Evolutionary conservation across 345 rosid species (phyloP), one percentile per base, ranked within the genome.

Genomic region (Punica granatum): DNA sequence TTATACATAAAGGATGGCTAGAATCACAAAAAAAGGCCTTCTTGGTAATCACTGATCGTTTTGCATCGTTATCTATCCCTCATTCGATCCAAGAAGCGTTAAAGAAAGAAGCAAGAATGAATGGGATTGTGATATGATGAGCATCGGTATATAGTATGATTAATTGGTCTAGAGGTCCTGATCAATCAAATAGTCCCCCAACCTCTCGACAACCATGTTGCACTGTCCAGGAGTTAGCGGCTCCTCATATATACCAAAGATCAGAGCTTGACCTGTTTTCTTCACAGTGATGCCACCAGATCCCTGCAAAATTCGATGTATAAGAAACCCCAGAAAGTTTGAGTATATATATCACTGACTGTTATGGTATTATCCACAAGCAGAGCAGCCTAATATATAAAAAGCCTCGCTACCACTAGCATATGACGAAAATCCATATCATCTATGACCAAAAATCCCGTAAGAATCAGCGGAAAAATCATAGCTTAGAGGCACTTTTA

Each of bases 161-260:
- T 28, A 21, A n/a, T 6, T 53, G 63, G 63, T 39, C 16, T 0
- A 42, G 21, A 41, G 43, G 34, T 41, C 61, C 61, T 58, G 36
- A 34, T 67, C n/a, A 6, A 31, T 32, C 21, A 68, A 42, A 30
- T 54, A 54, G n/a, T 54, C 60, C 30, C 60, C 60, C 60, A 54
- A 54, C 60, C 60, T 54, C 60, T 54, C 60, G 2, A 54, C 60
- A 10, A 54, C 60, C 60, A 54, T 54, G 28, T 54, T 54, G 60
- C 60, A 54, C 60, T 54, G 60, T 54, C 60, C 60, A 2, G 60
- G 60, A 54, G 60, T 54, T 11, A 54, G 14, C 3, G 60, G 60
- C 30, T 54, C 60, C 25, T 61, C 41, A 61, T 61, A 61, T n/a
- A n/a, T n/a, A n/a, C n/a, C n/a, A n/a, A n/a, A n/a, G n/a, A n/a